A percentile compares a stretch with the other conserved stretches of the same genome.
These are phyloP conservation scores for Ogataea methylovora DNA, from an alignment of 805 yeast species.

Conservation along the genomic window DNA sequence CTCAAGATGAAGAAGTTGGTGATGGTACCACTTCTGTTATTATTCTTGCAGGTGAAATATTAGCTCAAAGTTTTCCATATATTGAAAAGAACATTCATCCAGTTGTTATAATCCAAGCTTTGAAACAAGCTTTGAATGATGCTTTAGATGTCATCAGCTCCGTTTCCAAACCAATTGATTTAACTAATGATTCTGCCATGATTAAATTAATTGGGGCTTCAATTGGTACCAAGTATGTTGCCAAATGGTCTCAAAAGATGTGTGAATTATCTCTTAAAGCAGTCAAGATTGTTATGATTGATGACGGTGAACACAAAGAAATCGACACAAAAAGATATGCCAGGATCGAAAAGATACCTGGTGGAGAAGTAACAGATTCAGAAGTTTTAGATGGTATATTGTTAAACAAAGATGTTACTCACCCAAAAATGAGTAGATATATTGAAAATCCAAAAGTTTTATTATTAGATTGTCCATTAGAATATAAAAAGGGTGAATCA, in stretches of 20 bases:
- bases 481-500: conserved; percentile 97
- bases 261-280: conserved; percentile 83
- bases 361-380: conserved; percentile 92
- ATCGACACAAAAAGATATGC: conserved; percentile 91
- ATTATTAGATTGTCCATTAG: conserved; percentile 91
- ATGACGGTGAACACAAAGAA: conserved; percentile 60
- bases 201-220: conserved; percentile 78
- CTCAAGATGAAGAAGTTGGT: conserved; percentile 98
- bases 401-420: conserved; percentile 96
- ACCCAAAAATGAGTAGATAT: conserved; percentile 91
- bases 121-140: conserved; percentile 84
- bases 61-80: conserved; percentile 92
- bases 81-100: conserved; percentile 95
- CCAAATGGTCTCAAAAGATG: conserved; percentile 88
- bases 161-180: conserved; percentile 79
- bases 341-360: conserved; percentile 93
- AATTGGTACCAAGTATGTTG: conserved; percentile 92
- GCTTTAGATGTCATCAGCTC: conserved; percentile 82
- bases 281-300: conserved; percentile 71
- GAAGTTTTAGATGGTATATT: conserved; percentile 85
- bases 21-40: conserved; percentile 98
- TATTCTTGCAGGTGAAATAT: conserved; percentile 92
- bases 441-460: conserved; percentile 86
- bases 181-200: conserved; percentile 81
- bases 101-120: conserved; percentile 89